Base-by-base conservation (phyloP, 257 asterid genomes). In the Plantago ovata region DNA sequence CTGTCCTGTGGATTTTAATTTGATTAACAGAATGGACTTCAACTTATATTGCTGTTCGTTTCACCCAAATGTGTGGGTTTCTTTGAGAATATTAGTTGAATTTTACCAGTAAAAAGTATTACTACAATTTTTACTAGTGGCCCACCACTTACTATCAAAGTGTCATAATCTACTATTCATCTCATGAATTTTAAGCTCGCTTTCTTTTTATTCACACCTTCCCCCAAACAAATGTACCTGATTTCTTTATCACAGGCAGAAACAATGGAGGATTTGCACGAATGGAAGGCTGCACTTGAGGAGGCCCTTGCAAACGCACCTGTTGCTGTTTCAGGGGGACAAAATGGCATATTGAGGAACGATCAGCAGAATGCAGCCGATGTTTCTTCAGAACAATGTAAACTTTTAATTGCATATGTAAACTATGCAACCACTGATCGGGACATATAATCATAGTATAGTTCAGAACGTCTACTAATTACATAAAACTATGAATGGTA, bases 241-340 rank as follows among this genome's bases (percentile, higher is more conserved):
- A 39, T 56, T 62, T 45, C 63, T 54, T 60, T 63, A 53, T 65
- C 67, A 54, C 84, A 93, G 99, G 94, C 99, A 44, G 99, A 93
- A 73, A 93, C 97, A 44, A 63, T 58, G 64, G 97, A 93, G 74
- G 99, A 93, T 78, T 75, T 93, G 76, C 75, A 74, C 38, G 96
- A 86, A 82, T 93, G 99, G 99, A 93, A 82, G 77, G 65, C 61
- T 67, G 97, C 97, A 61, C 97, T 93, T 63, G 99, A 93, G 72
- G 96, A 89, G 77, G 97, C 99, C 62, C 79, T 93, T 56, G 60
- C 81, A 72, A 76, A 77, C 84, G 95, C 99, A 58, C 97, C 97
- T 53, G 81, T 62, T 64, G 90, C 96, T 43, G 81, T 95, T 63
- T 72, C 57, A 66, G 89, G 72, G 69, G 95, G 92, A 52, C 96